Evolutionary conservation across 2,329 filamentous ascomycete species (phyloP).

Genomic region (Thielaviopsis ethacetica): DNA sequence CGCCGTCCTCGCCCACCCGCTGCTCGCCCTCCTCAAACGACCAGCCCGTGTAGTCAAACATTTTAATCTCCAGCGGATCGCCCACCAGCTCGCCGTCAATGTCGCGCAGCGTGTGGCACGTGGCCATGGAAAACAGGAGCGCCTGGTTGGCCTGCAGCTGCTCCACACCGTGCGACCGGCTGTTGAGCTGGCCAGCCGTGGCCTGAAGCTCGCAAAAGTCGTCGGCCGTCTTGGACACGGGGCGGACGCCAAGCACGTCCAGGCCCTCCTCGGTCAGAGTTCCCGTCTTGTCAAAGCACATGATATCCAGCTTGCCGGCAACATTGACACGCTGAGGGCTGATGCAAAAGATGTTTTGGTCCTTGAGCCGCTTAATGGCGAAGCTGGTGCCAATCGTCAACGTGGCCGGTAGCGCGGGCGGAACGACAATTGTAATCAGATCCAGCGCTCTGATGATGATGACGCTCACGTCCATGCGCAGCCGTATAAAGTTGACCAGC

Average conservation of each 20-base stretch:
- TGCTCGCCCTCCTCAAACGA: slow-evolving; percentile 77
- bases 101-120: slow-evolving; percentile 77
- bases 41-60: slow-evolving; percentile 97
- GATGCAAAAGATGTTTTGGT: slow-evolving; percentile 90
- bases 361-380: slow-evolving; percentile 69
- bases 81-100: slow-evolving; percentile 82
- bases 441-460: slow-evolving; percentile 88
- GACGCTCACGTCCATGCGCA: slow-evolving; percentile 71
- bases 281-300: slow-evolving; percentile 99
- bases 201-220: slow-evolving; percentile 7
- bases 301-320: slow-evolving; percentile 83
- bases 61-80: slow-evolving; percentile 89
- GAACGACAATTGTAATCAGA: slow-evolving; percentile 93
- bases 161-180: slow-evolving; percentile 38
- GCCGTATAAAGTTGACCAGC: slow-evolving; percentile 78
- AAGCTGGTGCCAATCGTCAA: slow-evolving; percentile 95
- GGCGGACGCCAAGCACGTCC: slow-evolving; percentile 76
- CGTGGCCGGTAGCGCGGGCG: slow-evolving; percentile 84
- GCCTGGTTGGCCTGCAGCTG: slow-evolving; percentile 12
- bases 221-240: slow-evolving; percentile 30
- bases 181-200: slow-evolving; percentile 20
- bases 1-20: slow-evolving; percentile 51
- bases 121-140: slow-evolving; percentile 79
- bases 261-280: slow-evolving; percentile 92
- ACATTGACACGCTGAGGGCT: slow-evolving; percentile 95